These are phyloP conservation scores for Lentinula aciculospora DNA, from an alignment of 768 basidiomycete genomes.

Conservation along the genomic window DNA sequence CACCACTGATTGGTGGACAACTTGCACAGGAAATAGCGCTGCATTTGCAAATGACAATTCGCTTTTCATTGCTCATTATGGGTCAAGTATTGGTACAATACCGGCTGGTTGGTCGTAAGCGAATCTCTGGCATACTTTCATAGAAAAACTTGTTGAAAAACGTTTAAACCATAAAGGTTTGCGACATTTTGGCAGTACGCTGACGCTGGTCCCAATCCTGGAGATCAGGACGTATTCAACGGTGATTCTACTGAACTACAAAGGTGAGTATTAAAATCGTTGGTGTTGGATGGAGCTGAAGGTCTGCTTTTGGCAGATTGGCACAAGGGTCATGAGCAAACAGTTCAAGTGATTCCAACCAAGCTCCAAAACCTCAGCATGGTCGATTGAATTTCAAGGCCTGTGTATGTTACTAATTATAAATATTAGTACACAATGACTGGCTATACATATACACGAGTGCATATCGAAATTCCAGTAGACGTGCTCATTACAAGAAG, in stretches of 20 bases:
- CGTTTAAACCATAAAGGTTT: constrained; percentile 21
- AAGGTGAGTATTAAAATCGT: constrained; percentile 19
- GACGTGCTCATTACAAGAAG: too few species aligned
- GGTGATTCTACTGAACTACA: constrained; percentile 40
- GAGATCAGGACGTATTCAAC: constrained; percentile 54
- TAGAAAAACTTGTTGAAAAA: not conserved
- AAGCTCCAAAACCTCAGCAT: too few species aligned
- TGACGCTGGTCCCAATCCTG: constrained; percentile 48
- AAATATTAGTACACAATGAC: too few species aligned
- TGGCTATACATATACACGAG: too few species aligned
- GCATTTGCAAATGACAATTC: constrained; percentile 47
- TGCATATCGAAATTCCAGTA: too few species aligned
- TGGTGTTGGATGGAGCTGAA: not conserved
- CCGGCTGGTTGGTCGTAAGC: constrained; percentile 53
- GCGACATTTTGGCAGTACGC: constrained; percentile 60
- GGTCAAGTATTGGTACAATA: constrained; percentile 44
- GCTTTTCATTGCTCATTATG: constrained; percentile 55
- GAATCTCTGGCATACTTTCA: not conserved
- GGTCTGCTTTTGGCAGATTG: not conserved
- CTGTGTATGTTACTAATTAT: too few species aligned
- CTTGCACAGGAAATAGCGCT: constrained; percentile 56
- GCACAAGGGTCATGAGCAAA: not conserved
- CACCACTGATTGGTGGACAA: constrained; percentile 63
- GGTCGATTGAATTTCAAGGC: too few species aligned
- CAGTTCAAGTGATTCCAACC: too few species aligned